Evolutionary conservation across 2,329 filamentous ascomycete genomes (phyloP).

Genomic region (Didymella segeticola): DNA sequence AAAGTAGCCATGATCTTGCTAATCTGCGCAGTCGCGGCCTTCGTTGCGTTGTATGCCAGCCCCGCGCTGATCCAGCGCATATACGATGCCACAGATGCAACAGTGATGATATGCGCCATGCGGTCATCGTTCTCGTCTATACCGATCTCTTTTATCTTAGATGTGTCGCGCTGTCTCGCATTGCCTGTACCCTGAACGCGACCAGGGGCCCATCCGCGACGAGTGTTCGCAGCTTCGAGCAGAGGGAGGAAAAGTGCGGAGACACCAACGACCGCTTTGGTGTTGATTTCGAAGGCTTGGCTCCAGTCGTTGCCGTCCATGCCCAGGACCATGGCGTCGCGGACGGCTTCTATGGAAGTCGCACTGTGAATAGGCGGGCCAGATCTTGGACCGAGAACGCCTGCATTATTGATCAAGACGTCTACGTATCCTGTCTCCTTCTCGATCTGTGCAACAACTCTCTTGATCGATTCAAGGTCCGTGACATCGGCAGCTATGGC

Average conservation of each 20-base stretch:
- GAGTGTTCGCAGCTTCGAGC: slow-evolving; percentile 54
- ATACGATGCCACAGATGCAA: slow-evolving; percentile 51
- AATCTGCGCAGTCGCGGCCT: slow-evolving; percentile 54
- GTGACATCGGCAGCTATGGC: slow-evolving; percentile 55
- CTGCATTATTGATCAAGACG: slow-evolving; percentile 61
- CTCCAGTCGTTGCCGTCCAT: slow-evolving; percentile 44
- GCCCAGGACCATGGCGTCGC: slow-evolving; percentile 47
- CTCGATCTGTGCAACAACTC: slow-evolving; percentile 52
- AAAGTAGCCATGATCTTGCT: slow-evolving; percentile 54
- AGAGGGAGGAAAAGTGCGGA: slow-evolving; percentile 55
- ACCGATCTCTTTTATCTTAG: slow-evolving; percentile 23
- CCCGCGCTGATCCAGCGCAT: slow-evolving; percentile 49
- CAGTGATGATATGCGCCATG: slow-evolving; percentile 56
- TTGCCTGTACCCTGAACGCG: slow-evolving; percentile 39
- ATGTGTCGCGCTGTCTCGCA: slow-evolving; percentile 32
- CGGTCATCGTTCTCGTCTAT: slow-evolving; percentile 45
- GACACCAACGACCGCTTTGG: slow-evolving; percentile 53
- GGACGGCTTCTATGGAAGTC: slow-evolving; percentile 53
- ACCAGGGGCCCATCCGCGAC: slow-evolving; percentile 48
- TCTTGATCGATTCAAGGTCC: slow-evolving; percentile 50
- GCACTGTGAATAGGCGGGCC: slow-evolving; percentile 52
- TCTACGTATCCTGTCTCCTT: slow-evolving; percentile 57
- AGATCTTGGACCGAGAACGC: slow-evolving; percentile 54
- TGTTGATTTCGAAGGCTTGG: slow-evolving; percentile 52
- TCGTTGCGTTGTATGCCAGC: slow-evolving; percentile 54